Evolutionary conservation across 2,329 filamentous ascomycete species (phyloP), one percentile per base, ranked within the genome.

Genomic region (Aureobasidium pullulans): DNA sequence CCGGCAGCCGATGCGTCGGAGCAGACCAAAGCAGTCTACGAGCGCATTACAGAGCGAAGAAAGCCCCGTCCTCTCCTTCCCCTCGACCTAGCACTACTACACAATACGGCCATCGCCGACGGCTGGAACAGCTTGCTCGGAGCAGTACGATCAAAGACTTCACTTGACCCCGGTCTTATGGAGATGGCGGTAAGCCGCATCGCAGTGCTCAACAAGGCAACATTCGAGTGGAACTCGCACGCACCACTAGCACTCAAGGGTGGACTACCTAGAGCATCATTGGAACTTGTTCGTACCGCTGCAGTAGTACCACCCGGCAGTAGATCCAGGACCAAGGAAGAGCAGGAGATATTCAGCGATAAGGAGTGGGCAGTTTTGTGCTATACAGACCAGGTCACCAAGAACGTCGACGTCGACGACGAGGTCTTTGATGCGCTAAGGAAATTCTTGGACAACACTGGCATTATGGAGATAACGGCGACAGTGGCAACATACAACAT

Each of bases 81-180:
- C 0, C 82, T 93, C n/a, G 89, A 93, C 70, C 81, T 90, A 2
- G 79, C 89, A 1, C 82, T 93, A 1, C 80, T 93, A 11, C 89
- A 93, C 75, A 82, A 85, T 19, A 87, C 88, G 1, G 76, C 84
- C 16, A 81, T 93, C 1, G 88, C 89, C 15, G 85, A 90, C 73
- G 89, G 89, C 56, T 89, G 86, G 85, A 89, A 88, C 75, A 74
- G 77, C 11, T 86, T 89, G 70, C 79, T 89, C 10, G 85, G 85
- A 61, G 70, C 71, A 49, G 73, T 74, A 39, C 68, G 72, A 43
- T 67, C 68, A 37, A 66, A 70, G 57, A 69, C 70, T 4, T 67
- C 66, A 23, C 66, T 72, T 29, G 63, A 66, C 8, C 64, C 64
- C 23, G 65, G 66, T 9, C 59, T 72, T 15, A 66, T 68, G 43